These are phyloP conservation scores for Cercospora sojina DNA, from an alignment of 2,329 filamentous ascomycete species.

Conservation along the genomic window DNA sequence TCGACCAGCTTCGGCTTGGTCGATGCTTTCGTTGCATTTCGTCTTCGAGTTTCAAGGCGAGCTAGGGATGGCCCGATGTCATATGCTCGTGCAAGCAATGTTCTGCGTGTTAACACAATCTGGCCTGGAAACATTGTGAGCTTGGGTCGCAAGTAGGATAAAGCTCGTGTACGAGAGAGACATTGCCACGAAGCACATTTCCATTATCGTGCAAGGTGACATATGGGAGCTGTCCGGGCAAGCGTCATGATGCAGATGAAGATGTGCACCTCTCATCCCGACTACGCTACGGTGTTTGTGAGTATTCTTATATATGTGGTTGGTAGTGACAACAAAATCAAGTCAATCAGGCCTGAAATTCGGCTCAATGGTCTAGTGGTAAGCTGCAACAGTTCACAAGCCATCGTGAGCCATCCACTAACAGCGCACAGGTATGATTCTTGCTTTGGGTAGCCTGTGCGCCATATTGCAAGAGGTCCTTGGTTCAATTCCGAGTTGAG, in stretches of 20 bases:
- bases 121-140: not conserved
- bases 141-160: not conserved
- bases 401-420: too few relatives aligned
- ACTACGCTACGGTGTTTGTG: too few relatives aligned
- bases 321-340: too few relatives aligned
- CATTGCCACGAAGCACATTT: too few relatives aligned
- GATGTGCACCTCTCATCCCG: too few relatives aligned
- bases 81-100: not conserved
- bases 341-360: too few relatives aligned
- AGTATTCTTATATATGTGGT: too few relatives aligned
- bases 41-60: not conserved
- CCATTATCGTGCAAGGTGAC: too few relatives aligned
- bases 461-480: slow-evolving; percentile 21
- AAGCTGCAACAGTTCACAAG: too few relatives aligned
- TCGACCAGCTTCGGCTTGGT: slow-evolving; percentile 30
- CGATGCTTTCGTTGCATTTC: slow-evolving; percentile 1
- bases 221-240: too few relatives aligned
- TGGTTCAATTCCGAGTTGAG: slow-evolving; percentile 17
- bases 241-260: too few relatives aligned
- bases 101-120: not conserved
- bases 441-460: slow-evolving; percentile 20
- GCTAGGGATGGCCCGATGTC: not conserved
- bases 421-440: slow-evolving; percentile 13
- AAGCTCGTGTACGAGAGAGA: slow-evolving; percentile 14
- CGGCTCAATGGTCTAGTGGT: slow-evolving; percentile 16